Base-by-base conservation (phyloP, 1,284 basidiomycete genomes). In the Leccinum fallax region DNA sequence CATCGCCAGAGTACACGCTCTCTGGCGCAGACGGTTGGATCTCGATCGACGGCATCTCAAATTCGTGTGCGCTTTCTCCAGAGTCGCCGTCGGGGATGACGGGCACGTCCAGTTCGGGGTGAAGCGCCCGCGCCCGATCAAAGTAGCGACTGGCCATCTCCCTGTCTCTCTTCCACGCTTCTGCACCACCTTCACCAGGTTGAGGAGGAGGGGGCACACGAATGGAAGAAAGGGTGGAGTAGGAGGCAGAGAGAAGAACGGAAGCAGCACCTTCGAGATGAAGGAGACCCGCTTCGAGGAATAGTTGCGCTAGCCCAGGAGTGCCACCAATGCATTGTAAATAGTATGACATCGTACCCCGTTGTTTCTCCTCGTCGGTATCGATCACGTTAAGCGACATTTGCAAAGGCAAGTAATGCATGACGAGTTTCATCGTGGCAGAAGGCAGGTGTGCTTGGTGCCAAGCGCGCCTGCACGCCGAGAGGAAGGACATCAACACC, bases 191-290 rank as follows among this genome's bases (percentile, higher is more conserved):
- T 67, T 85, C 82, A 32, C 78, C 79, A 24, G 75, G 75, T 53
- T 81, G 81, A 13, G 78, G 78, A 55, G 77, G 77, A 53, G 77
- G 75, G 36, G 86, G 84, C 40, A 86, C 79, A 48, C 90, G 85
- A 63, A 92, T 84, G 8, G 90, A 91, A 2, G 89, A 88, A 21
- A 92, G 80, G 36, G 88, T 88, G 5, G 88, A 85, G 67, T 87
- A 87, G 0, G 89, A 88, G 4, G 88, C 84, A 7, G 87, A 81
- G 34, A 91, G 82, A 32, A 92, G 79, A 13, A 80, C 78, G 0
- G 85, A 81, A 13, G 90, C 89, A 15, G 87, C 82, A 11, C 90
- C 90, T 73, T 92, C 90, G 13, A 92, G 79, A 69, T 92, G 84
- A 28, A 92, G 81, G 28, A 91, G 78, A 4, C 90, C 90, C 4